These are phyloP conservation scores for Colletotrichum filicis DNA, from an alignment of 2,329 filamentous ascomycete species.

Conservation along the genomic window DNA sequence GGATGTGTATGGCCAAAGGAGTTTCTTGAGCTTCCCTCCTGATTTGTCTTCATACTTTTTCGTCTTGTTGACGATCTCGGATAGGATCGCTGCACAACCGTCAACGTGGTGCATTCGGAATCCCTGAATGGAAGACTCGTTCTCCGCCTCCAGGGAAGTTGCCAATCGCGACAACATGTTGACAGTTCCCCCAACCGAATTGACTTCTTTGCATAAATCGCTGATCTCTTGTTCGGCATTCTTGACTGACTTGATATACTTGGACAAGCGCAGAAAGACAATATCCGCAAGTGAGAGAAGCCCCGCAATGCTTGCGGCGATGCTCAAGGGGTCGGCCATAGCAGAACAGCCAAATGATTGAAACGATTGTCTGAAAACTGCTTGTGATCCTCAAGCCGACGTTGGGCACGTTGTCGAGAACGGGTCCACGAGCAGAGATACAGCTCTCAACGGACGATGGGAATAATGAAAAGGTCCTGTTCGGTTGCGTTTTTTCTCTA, in stretches of 20 bases:
- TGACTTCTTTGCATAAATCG: neutral
- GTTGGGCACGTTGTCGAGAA: too few relatives aligned
- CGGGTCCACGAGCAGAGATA: fast-evolving
- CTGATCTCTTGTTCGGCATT: neutral
- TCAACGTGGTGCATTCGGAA: conserved; percentile 18
- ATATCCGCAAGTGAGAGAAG: conserved; percentile 4
- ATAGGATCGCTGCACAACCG: neutral
- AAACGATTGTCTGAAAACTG: too few relatives aligned
- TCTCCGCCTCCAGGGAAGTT: neutral
- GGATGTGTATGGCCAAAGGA: neutral
- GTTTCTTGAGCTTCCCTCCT: neutral
- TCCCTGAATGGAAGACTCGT: neutral
- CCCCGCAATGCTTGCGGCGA: conserved; percentile 15
- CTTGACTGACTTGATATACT: neutral
- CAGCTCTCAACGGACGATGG: too few relatives aligned
- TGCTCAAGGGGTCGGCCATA: conserved; percentile 7
- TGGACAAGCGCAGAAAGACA: neutral
- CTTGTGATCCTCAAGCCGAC: too few relatives aligned
- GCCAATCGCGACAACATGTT: neutral
- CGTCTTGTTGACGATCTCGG: neutral
- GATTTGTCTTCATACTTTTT: neutral
- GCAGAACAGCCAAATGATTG: too few relatives aligned
- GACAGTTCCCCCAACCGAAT: neutral
- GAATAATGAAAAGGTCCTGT: too few relatives aligned
- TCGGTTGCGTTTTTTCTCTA: fast-evolving